A percentile compares a stretch with the other conserved stretches of the same genome.
phyloP scores from a whole-genome alignment of 2,329 filamentous ascomycete genomes.

The Ceratocystiopsis sp. region DNA sequence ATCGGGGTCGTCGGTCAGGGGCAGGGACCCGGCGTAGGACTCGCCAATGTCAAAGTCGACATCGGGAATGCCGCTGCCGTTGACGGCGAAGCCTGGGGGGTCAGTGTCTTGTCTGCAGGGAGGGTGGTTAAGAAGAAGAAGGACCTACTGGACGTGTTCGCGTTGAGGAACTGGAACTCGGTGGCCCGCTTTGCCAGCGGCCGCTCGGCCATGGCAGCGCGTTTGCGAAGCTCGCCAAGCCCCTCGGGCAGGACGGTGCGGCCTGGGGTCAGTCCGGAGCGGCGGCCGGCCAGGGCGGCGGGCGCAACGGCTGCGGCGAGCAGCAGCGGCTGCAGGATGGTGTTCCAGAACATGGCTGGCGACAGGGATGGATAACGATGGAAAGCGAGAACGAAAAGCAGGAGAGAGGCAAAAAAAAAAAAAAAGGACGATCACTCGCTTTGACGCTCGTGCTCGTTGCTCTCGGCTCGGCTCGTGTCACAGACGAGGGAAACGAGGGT shows the following conservation, averaged over 20 bases:
- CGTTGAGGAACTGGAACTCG: conserved; percentile 6
- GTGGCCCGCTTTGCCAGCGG: neutral
- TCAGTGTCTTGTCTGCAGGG: neutral
- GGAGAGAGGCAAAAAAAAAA: neutral
- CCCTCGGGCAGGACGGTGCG: no score
- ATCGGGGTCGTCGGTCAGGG: conserved; percentile 31
- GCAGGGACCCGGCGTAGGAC: conserved; percentile 45
- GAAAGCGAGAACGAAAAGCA: no score
- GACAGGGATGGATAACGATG: neutral
- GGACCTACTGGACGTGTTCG: conserved; percentile 9
- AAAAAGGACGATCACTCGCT: neutral
- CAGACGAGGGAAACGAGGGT: no score
- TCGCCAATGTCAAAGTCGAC: conserved; percentile 53
- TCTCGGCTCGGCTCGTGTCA: no score
- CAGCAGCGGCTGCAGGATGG: conserved; percentile 2
- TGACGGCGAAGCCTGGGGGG: conserved; percentile 39
- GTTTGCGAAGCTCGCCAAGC: no score
- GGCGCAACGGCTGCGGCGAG: conserved; percentile 2
- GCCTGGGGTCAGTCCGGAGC: neutral
- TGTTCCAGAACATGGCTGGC: conserved; percentile 5
- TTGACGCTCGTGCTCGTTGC: neutral
- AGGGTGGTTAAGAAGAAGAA: neutral
- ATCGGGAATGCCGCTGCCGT: conserved; percentile 48
- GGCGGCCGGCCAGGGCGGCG: conserved; percentile 4
- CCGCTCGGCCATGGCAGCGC: neutral